Conservation (phyloP, 2,329 filamentous ascomycete species). For the Pestalotiopsis sp. region DNA sequence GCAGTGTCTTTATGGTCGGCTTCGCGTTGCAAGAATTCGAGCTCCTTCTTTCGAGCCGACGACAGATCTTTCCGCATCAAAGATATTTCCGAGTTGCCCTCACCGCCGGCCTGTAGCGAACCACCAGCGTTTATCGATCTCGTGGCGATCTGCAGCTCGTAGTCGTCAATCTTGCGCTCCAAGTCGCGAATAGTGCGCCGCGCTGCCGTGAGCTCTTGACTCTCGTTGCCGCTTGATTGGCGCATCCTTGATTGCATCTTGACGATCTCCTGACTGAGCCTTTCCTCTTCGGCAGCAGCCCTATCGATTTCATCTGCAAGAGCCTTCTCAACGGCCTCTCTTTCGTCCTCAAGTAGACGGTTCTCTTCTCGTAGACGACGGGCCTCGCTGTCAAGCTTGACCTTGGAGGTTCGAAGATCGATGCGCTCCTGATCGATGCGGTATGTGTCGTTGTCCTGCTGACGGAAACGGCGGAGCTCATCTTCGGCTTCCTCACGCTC, state of each 20-base stretch:
- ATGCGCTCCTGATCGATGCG: constrained; percentile 70
- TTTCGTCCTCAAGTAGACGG: constrained; percentile 56
- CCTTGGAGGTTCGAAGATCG: constrained; percentile 68
- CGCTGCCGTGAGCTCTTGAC: constrained; percentile 57
- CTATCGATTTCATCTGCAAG: constrained; percentile 69
- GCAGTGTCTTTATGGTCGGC: constrained; percentile 63
- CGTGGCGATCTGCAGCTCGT: constrained; percentile 47
- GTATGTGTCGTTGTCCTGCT: constrained; percentile 61
- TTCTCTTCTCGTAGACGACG: constrained; percentile 69
- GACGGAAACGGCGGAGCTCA: constrained; percentile 58
- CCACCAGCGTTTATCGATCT: constrained; percentile 34
- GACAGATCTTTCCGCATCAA: constrained; percentile 65
- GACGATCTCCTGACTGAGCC: constrained; percentile 57
- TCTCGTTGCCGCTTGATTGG: constrained; percentile 51
- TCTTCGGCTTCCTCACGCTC: constrained; percentile 70
- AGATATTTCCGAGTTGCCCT: constrained; percentile 58
- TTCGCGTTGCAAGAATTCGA: constrained; percentile 68
- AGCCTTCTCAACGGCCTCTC: constrained; percentile 62
- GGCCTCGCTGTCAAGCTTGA: constrained; percentile 69
- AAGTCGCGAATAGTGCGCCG: constrained; percentile 67
- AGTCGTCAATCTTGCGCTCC: constrained; percentile 62
- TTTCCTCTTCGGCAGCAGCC: constrained; percentile 67
- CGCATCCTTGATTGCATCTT: constrained; percentile 51
- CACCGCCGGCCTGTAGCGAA: constrained; percentile 29
- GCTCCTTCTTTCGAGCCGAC: constrained; percentile 67